These are phyloP conservation scores for Phytophthora sp. DNA, from an alignment of 352 stramenopile species.

Conservation along the genomic window DNA sequence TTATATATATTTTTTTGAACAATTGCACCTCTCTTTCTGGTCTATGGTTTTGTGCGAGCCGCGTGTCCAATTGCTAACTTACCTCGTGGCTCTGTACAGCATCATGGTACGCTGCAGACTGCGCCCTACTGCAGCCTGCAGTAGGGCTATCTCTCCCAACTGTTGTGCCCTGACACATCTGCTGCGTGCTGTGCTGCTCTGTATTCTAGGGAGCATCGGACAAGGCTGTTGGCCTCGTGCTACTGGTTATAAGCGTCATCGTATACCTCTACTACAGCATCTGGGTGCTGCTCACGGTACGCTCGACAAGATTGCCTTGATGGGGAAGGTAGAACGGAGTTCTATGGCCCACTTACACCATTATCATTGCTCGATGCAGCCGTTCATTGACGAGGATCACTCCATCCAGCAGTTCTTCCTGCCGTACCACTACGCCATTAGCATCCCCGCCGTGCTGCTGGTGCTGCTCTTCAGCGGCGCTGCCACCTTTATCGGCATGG, in stretches of 20 bases:
- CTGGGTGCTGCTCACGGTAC: constrained; percentile 91
- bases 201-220: constrained; percentile 65
- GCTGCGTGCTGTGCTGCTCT: neutral
- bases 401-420: constrained; percentile 85
- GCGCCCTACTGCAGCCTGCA: no score
- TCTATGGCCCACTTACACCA: neutral
- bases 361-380: constrained; percentile 46
- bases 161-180: neutral
- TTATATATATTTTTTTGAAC: constrained; percentile 10
- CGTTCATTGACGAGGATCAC: constrained; percentile 87
- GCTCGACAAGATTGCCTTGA: neutral
- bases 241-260: constrained; percentile 81
- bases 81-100: neutral
- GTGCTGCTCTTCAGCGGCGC: constrained; percentile 86
- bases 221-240: constrained; percentile 73
- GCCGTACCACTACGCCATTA: constrained; percentile 90
- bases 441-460: constrained; percentile 84
- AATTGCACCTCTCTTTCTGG: constrained; percentile 12
- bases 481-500: constrained; percentile 88
- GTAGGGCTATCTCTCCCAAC: no score
- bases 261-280: constrained; percentile 93
- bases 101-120: constrained; percentile 24
- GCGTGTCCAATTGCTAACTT: constrained; percentile 19
- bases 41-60: neutral
- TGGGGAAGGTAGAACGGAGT: no score